Percentiles rank a stretch among this genome's conserved stretches.
These are phyloP conservation scores for Verticillium nubilum DNA, from an alignment of 2,329 filamentous ascomycete genomes.

Conservation along the genomic window DNA sequence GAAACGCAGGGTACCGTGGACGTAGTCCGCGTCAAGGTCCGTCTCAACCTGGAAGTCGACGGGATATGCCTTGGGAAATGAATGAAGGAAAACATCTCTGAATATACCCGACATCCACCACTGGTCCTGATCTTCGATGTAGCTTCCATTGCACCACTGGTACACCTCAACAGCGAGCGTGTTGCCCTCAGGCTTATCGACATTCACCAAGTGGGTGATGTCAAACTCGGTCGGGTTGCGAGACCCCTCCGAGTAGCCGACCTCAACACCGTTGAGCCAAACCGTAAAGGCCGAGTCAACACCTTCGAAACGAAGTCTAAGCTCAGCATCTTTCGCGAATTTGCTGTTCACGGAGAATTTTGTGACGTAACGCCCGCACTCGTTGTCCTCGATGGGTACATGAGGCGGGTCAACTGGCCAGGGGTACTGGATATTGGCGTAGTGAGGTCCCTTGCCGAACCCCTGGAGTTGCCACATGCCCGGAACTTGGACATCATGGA, in stretches of 20 bases:
- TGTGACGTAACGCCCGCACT: slow-evolving; percentile 56
- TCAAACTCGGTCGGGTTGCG: slow-evolving; percentile 73
- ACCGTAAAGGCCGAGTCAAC: slow-evolving; percentile 68
- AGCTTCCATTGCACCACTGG: slow-evolving; percentile 65
- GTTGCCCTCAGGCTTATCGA: slow-evolving; percentile 36
- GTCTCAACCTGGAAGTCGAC: slow-evolving; percentile 53
- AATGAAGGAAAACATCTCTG: slow-evolving; percentile 60
- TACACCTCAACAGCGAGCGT: slow-evolving; percentile 62
- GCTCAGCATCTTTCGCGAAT: slow-evolving; percentile 21
- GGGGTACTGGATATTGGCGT: slow-evolving; percentile 64
- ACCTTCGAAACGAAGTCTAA: slow-evolving; percentile 67
- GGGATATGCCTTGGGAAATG: slow-evolving; percentile 49
- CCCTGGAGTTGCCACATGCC: slow-evolving; percentile 64
- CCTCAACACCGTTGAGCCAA: slow-evolving; percentile 61
- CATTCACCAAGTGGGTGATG: slow-evolving; percentile 46
- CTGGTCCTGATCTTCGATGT: slow-evolving; percentile 67
- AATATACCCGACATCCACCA: slow-evolving; percentile 67
- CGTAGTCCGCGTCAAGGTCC: slow-evolving; percentile 46
- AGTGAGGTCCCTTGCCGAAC: slow-evolving; percentile 56
- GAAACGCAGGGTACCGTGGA: slow-evolving; percentile 44
- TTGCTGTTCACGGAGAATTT: slow-evolving; percentile 40
- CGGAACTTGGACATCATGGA: slow-evolving; percentile 54
- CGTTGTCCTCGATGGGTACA: slow-evolving; percentile 58
- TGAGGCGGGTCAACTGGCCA: slow-evolving; percentile 63
- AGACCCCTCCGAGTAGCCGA: slow-evolving; percentile 68